These are phyloP conservation scores for Colletotrichum falcatum DNA, from an alignment of 2,329 filamentous ascomycete species.

Conservation along the genomic window DNA sequence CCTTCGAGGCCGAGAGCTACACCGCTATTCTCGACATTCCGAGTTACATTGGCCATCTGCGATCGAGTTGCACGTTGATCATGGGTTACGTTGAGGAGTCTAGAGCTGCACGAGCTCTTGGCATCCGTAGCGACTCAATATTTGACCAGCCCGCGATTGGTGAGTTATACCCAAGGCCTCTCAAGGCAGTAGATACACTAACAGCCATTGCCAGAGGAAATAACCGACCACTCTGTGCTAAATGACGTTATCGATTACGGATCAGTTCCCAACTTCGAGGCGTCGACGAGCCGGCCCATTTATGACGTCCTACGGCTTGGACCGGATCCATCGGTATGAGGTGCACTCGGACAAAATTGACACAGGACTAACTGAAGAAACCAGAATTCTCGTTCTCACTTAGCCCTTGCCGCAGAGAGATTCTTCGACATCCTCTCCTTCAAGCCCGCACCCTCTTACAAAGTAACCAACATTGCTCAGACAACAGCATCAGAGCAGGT, in stretches of 20 bases:
- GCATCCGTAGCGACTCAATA: constrained; percentile 55
- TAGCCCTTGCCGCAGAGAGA: constrained; percentile 62
- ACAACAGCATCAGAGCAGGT: constrained; percentile 56
- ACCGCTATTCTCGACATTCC: constrained; percentile 62
- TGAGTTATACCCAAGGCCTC: constrained; percentile 47
- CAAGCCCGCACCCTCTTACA: constrained; percentile 63
- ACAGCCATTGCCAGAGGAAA: constrained; percentile 51
- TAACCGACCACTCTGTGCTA: constrained; percentile 55
- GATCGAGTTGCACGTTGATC: constrained; percentile 63
- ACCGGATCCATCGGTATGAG: constrained; percentile 62
- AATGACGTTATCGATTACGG: constrained; percentile 63
- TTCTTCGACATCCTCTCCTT: constrained; percentile 64
- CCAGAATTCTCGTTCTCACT: constrained; percentile 63
- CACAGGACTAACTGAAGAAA: constrained; percentile 22
- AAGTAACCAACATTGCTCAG: constrained; percentile 55
- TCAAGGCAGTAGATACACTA: constrained; percentile 14
- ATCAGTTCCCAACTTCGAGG: constrained; percentile 62
- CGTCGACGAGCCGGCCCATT: constrained; percentile 52
- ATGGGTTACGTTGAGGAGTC: constrained; percentile 66
- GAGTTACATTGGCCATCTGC: constrained; percentile 56
- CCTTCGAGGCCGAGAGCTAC: constrained; percentile 64
- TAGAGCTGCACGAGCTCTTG: constrained; percentile 58
- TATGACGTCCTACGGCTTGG: constrained; percentile 62
- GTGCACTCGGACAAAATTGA: too few relatives aligned
- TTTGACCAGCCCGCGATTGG: constrained; percentile 60